These are phyloP conservation scores for Daldinia concentrica DNA, from an alignment of 495 filamentous ascomycete genomes.

Conservation along the genomic window DNA sequence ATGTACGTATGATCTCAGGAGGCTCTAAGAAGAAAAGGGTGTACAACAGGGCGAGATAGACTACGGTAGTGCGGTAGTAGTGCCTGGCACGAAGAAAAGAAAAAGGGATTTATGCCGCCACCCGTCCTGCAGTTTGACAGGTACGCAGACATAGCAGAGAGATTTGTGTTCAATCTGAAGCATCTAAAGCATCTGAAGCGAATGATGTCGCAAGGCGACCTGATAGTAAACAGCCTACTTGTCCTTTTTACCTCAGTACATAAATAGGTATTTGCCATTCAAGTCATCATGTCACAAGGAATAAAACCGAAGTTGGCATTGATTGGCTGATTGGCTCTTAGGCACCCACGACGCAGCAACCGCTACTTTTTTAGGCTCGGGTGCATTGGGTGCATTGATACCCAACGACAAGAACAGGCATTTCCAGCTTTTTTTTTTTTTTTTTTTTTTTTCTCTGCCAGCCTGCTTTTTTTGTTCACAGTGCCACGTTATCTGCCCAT, in stretches of 20 bases:
- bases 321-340: constrained; percentile 41
- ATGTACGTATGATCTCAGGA: constrained; percentile 22
- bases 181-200: constrained; percentile 29
- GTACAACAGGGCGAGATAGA: constrained; percentile 14
- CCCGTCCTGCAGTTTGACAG: constrained; percentile 44
- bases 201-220: constrained; percentile 37
- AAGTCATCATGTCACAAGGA: constrained; percentile 42
- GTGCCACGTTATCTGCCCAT: constrained; percentile 39
- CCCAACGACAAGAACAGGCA: constrained; percentile 46
- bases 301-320: constrained; percentile 19
- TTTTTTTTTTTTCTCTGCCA: not conserved
- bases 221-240: constrained; percentile 31
- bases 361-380: constrained; percentile 43
- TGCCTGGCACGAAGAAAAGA: constrained; percentile 29
- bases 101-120: constrained; percentile 32
- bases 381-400: constrained; percentile 52
- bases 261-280: constrained; percentile 33
- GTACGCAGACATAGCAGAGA: constrained; percentile 22
- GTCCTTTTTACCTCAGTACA: constrained; percentile 37
- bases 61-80: constrained; percentile 1
- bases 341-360: constrained; percentile 43
- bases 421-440: constrained; percentile 22
- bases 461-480: constrained; percentile 33
- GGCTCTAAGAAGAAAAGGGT: constrained; percentile 17
- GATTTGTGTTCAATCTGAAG: constrained; percentile 30